A percentile compares a stretch with the other conserved stretches of the same genome.
Evolutionary conservation across 495 filamentous ascomycete genomes (phyloP).

Genomic region (Lepidopterella palustris): DNA sequence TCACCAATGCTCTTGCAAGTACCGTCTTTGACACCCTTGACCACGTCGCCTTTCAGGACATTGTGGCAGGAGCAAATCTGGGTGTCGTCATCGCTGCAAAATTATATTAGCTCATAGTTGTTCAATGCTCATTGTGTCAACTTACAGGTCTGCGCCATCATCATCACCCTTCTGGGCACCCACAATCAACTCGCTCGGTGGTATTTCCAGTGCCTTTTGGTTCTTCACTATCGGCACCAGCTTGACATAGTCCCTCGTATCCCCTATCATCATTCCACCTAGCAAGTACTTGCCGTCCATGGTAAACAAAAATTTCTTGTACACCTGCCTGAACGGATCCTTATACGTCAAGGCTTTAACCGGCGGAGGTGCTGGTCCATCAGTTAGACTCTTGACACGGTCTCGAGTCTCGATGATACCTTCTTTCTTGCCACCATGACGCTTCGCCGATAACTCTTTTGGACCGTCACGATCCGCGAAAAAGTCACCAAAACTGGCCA

Average conservation of each 20-base stretch:
- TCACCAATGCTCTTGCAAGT: slow-evolving; percentile 80
- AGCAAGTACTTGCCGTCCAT: slow-evolving; percentile 87
- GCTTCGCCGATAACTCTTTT: slow-evolving; percentile 57
- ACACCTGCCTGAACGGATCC: slow-evolving; percentile 88
- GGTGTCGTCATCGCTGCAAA: slow-evolving; percentile 66
- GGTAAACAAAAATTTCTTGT: slow-evolving; percentile 95
- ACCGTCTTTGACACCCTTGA: slow-evolving; percentile 67
- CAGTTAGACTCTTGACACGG: slow-evolving; percentile 46
- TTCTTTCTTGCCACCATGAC: slow-evolving; percentile 35
- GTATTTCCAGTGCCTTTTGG: slow-evolving; percentile 74
- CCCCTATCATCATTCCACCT: slow-evolving; percentile 98
- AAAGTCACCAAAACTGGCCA: slow-evolving; percentile 94
- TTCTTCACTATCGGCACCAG: slow-evolving; percentile 89
- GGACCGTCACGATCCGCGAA: slow-evolving; percentile 90
- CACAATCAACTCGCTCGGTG: slow-evolving; percentile 84
- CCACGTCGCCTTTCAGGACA: slow-evolving; percentile 81
- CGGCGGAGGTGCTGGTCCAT: slow-evolving; percentile 47
- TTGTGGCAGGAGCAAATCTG: slow-evolving; percentile 97
- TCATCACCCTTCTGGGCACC: slow-evolving; percentile 72
- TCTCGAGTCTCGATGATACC: slow-evolving; percentile 35
- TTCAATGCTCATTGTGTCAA: not conserved
- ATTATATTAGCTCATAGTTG: not conserved
- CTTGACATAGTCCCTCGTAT: slow-evolving; percentile 91
- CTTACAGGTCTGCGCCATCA: slow-evolving; percentile 60
- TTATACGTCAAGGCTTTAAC: slow-evolving; percentile 90